Percentiles rank a stretch among this genome's conserved stretches.
Evolutionary conservation across 176 grass and related monocot species (phyloP).

Genomic region (Ampelocalamus luodianensis): DNA sequence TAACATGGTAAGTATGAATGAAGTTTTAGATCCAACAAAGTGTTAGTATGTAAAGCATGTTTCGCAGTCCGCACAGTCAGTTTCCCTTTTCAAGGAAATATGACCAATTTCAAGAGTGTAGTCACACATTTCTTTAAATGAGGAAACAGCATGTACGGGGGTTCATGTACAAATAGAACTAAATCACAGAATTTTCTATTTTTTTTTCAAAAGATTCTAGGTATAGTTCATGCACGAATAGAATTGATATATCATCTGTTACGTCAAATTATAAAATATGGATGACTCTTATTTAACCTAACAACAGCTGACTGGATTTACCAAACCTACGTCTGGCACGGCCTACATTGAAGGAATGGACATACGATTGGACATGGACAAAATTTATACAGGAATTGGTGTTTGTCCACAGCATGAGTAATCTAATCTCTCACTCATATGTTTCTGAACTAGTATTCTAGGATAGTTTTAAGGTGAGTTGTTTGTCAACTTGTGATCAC

Average conservation of each 20-base stretch:
- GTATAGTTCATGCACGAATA: background rate
- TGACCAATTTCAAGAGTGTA: constrained; percentile 13
- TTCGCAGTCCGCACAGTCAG: background rate
- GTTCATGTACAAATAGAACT: constrained; percentile 12
- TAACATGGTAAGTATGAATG: constrained; percentile 62
- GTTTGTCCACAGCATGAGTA: constrained; percentile 98
- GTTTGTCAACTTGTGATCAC: background rate
- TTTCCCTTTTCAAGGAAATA: background rate
- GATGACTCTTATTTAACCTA: constrained; percentile 30
- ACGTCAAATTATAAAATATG: constrained; percentile 22
- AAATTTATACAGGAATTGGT: constrained; percentile 85
- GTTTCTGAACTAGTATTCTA: background rate
- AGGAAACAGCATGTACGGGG: background rate
- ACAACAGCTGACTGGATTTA: constrained; percentile 84
- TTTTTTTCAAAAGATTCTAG: background rate
- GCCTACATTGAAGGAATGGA: constrained; percentile 87
- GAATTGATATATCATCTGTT: constrained; percentile 1
- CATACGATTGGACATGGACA: constrained; percentile 69
- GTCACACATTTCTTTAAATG: constrained; percentile 2
- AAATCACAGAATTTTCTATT: constrained; percentile 11
- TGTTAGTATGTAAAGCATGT: constrained; percentile 4
- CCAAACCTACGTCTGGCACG: constrained; percentile 71
- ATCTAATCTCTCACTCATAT: constrained; percentile 38
- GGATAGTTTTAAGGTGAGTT: background rate
- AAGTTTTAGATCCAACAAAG: background rate